Evolutionary conservation across 2,329 filamentous ascomycete species (phyloP).

Genomic region (Emergomyces pasteurianus): DNA sequence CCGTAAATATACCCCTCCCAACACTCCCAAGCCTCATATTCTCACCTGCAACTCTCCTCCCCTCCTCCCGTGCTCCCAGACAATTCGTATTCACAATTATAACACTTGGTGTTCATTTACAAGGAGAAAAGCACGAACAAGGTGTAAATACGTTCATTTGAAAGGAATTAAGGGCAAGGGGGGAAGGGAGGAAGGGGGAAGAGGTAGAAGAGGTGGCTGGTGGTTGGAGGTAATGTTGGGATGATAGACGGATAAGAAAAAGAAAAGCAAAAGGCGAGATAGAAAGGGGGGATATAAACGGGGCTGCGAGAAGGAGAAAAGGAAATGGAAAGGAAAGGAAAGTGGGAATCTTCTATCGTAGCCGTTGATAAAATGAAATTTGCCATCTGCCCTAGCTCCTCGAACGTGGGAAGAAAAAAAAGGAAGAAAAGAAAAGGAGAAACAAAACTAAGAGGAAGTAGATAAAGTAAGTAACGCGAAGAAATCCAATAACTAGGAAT

Average conservation of each 20-base stretch:
- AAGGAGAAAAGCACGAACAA: background rate
- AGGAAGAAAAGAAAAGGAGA: background rate
- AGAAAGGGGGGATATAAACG: slow-evolving; percentile 7
- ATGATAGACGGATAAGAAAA: background rate
- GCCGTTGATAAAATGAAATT: slow-evolving; percentile 5
- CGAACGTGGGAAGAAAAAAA: background rate
- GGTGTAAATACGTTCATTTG: background rate
- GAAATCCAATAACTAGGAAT: background rate
- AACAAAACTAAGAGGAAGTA: background rate
- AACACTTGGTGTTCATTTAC: background rate
- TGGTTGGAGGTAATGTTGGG: background rate
- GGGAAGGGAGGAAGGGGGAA: background rate
- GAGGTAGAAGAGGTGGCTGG: background rate
- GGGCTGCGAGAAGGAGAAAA: slow-evolving; percentile 2
- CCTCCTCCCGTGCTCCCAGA: background rate
- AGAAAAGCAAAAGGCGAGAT: slow-evolving; percentile 4
- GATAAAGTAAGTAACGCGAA: background rate
- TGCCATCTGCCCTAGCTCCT: background rate
- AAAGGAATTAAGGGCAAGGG: background rate
- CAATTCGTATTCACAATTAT: background rate
- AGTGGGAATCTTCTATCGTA: slow-evolving; percentile 7
- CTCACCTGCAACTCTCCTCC: background rate
- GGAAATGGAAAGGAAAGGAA: slow-evolving; percentile 8
- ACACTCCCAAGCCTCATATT: background rate
- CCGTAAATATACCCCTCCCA: background rate